Base-by-base conservation (phyloP, 441 rosid genomes). In the Sinapis alba region DNA sequence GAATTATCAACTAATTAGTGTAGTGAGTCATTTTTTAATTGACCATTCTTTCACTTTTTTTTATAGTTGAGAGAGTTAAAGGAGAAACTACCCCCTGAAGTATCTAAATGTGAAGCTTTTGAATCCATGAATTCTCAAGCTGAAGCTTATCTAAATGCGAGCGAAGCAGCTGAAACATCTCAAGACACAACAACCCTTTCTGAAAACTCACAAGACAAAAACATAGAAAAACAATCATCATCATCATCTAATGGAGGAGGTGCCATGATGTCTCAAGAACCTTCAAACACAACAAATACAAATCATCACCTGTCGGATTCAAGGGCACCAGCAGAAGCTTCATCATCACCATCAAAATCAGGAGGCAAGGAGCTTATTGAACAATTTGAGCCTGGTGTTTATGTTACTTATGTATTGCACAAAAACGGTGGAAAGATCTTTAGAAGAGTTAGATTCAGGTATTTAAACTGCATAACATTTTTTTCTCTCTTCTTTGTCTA, bases 321-420 rank as follows among this genome's bases (percentile, higher is more conserved):
- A 18, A 77, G 73, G 69, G 26, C 72, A 62, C 62, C 80, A 5
- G 73, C 76, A 32, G 64, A 79, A 56, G 59, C 81, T 6, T 21
- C 54, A 45, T 6, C 82, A 4, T 23, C 58, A 0, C 61, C 71
- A 57, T 11, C 27, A 6, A 86, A 74, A 68, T 70, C 50, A 34
- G 84, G 85, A 43, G 83, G 77, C 60, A 76, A 77, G 12, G 96
- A 90, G 79, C 74, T 65, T 64, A 87, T 81, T 7, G 97, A 91
- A 78, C 98, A 91, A 66, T 91, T 88, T 65, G 97, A 94, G 74
- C 92, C 91, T 45, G 98, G 98, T 58, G 97, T 93, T 45, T 93
- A 89, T 71, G 82, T 93, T 20, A 90, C 97, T 47, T 84, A 79
- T 21, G 73, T 83, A 68, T 80, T 70, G 27, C 86, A 82, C 72